Evolutionary conservation across 176 grass and related monocot genomes (phyloP).

Genomic region (Musa itinerans): DNA sequence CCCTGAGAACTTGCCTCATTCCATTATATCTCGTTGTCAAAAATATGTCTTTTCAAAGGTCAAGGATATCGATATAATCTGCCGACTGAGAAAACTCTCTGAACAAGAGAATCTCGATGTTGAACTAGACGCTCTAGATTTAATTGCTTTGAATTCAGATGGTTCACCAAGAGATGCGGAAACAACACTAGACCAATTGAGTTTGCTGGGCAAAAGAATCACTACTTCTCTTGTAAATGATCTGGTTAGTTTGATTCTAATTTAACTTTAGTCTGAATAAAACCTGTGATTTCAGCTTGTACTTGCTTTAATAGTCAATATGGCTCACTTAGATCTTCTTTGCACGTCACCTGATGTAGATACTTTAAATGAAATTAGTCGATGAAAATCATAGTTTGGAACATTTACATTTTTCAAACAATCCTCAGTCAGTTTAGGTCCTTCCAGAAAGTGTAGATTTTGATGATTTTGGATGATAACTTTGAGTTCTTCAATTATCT

Average conservation of each 20-base stretch:
- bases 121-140: slow-evolving; percentile 54
- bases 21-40: slow-evolving; percentile 48
- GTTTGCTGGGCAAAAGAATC: slow-evolving; percentile 53
- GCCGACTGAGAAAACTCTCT: slow-evolving; percentile 44
- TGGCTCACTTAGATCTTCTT: not conserved
- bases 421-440: no score
- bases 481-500: not conserved
- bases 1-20: slow-evolving; percentile 41
- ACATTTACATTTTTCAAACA: not conserved
- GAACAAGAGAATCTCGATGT: slow-evolving; percentile 53
- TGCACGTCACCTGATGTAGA: not conserved
- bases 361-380: not conserved
- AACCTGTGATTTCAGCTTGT: not conserved
- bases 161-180: slow-evolving; percentile 59
- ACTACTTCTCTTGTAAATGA: slow-evolving; percentile 59
- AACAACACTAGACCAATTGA: slow-evolving; percentile 56
- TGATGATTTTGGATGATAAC: not conserved
- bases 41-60: slow-evolving; percentile 51
- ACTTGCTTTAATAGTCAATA: not conserved
- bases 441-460: no score
- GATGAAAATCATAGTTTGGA: not conserved
- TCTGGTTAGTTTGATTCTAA: slow-evolving; percentile 32
- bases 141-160: slow-evolving; percentile 61
- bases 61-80: slow-evolving; percentile 55
- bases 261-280: not conserved